Evolutionary conservation across 1,284 basidiomycete genomes (phyloP), one percentile per base, ranked within the genome.

Genomic region (Cryptococcus floricola): DNA sequence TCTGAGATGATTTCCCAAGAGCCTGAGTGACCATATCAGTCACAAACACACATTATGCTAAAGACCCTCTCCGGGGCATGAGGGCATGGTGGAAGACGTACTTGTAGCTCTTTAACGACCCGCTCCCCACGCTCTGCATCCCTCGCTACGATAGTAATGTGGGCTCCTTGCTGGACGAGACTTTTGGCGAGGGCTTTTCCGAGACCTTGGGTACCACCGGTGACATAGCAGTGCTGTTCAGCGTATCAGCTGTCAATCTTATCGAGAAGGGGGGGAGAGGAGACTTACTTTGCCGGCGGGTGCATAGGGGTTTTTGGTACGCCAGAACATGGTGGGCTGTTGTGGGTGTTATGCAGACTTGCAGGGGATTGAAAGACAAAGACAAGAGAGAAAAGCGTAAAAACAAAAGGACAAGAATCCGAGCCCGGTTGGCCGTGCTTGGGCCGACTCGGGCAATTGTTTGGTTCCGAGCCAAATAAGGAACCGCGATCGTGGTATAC

Each of bases 191-290:
- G 78, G 0, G 85, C 81, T 13, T 89, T 81, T 6, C 91, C 91
- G 2, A 91, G 81, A 1, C 91, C 91, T 23, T 85, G 81, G 9
- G 86, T 88, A 1, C 89, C 91, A 23, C 91, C 91, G 14, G 89
- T 88, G 52, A 92, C 79, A 69, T 87, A 88, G 73, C 83, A 85
- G 66, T 85, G 85, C 87, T 89, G 10, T 39, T 27, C 44, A 6
- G 8, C 31, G 1, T 14, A 43, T 39, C 41, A 39, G 34, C 25
- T 19, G 14, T 39, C 23, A 55, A 53, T 42, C 48, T n/a, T 44
- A 43, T 41, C 18, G 45, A n/a, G 23, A 3, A 34, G 31, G 10
- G 31, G 31, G 39, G 14, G 12, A 39, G 19, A 45, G 12, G 12
- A 39, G 27, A 62, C 70, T 9, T 37, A 77, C 76, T 69, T 77